phyloP scores from a whole-genome alignment of 2,329 filamentous ascomycete genomes.

The Bisporella sp. region DNA sequence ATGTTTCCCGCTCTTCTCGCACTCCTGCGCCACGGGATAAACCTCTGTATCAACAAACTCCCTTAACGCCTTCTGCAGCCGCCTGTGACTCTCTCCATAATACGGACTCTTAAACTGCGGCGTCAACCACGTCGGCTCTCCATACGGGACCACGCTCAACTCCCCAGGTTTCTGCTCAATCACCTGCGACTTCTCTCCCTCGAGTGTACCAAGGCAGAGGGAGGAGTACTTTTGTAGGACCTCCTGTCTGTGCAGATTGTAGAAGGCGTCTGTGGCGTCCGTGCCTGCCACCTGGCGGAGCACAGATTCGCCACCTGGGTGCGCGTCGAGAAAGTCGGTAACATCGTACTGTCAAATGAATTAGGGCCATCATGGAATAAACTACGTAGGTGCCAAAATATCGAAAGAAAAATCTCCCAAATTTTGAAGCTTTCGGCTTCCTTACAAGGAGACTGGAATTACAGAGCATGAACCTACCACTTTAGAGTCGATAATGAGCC shows the following conservation, averaged over 20 bases:
- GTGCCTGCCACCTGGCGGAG: conserved; percentile 73
- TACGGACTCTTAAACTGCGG: conserved; percentile 73
- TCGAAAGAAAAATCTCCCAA: too few species aligned
- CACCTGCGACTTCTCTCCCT: conserved; percentile 69
- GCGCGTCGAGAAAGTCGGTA: conserved; percentile 76
- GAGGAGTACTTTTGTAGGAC: conserved; percentile 74
- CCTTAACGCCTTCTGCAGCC: conserved; percentile 62
- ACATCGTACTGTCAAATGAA: conserved; percentile 55
- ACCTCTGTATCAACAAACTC: conserved; percentile 67
- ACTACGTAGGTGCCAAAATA: too few species aligned
- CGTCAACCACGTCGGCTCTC: conserved; percentile 76
- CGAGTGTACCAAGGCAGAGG: conserved; percentile 68
- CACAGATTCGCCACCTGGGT: conserved; percentile 72
- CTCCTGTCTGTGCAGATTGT: conserved; percentile 88
- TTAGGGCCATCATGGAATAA: too few species aligned
- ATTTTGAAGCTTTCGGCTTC: too few species aligned
- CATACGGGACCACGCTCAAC: conserved; percentile 72
- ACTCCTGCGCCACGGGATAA: conserved; percentile 66
- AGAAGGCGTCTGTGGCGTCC: conserved; percentile 78
- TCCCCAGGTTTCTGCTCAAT: conserved; percentile 64
- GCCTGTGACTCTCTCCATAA: conserved; percentile 67
- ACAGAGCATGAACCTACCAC: conserved; percentile 34
- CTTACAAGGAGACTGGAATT: too few species aligned
- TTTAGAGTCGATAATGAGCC: conserved; percentile 80
- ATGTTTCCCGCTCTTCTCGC: conserved; percentile 66